Evolutionary conservation across 176 grass and related monocot species (phyloP).

Genomic region (Chrysopogon serrulatus): DNA sequence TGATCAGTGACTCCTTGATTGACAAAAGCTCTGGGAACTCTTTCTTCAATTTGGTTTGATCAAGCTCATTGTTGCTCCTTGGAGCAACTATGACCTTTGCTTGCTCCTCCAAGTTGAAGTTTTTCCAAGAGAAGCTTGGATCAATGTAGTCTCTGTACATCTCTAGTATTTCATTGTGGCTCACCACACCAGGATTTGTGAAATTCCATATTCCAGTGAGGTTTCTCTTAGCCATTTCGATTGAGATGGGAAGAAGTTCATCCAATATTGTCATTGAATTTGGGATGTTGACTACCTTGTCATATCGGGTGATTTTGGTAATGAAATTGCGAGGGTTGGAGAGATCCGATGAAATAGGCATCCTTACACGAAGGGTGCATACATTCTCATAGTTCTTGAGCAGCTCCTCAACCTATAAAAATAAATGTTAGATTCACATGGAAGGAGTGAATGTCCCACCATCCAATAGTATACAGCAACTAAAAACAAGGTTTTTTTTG

Average conservation of each 20-base stretch:
- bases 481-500: not conserved
- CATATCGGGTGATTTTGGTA: constrained; percentile 75
- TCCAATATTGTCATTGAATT: constrained; percentile 89
- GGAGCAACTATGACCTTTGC: constrained; percentile 84
- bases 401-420: constrained; percentile 66
- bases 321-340: constrained; percentile 79
- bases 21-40: constrained; percentile 77
- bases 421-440: not conserved
- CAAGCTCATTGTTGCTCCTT: constrained; percentile 89
- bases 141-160: constrained; percentile 87
- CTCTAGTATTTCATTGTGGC: constrained; percentile 84
- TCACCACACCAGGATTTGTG: constrained; percentile 84
- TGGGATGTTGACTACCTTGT: constrained; percentile 76
- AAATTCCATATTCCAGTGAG: constrained; percentile 95
- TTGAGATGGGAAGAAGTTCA: constrained; percentile 84
- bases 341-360: constrained; percentile 88
- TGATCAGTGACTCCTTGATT: constrained; percentile 70
- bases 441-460: not conserved
- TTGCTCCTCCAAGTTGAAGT: constrained; percentile 81
- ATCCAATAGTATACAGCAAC: not conserved
- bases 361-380: constrained; percentile 76
- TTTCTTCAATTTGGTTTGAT: constrained; percentile 46
- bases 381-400: constrained; percentile 83
- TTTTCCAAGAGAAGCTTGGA: constrained; percentile 71
- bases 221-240: constrained; percentile 81